phyloP scores from a whole-genome alignment of 2,329 filamentous ascomycete genomes.

The Knufia fluminis region DNA sequence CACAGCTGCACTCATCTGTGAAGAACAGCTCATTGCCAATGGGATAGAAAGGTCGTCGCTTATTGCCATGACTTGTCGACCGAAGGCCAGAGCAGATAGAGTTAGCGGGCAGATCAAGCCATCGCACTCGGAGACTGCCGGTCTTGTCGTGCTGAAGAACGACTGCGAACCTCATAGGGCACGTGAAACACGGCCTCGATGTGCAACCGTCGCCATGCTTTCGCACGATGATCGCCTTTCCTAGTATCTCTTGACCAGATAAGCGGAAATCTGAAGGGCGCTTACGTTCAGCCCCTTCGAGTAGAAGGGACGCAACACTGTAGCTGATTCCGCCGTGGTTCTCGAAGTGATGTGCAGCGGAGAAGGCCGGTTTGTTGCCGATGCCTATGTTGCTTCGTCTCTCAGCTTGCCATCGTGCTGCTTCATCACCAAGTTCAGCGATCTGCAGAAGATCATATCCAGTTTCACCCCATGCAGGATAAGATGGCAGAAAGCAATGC shows the following conservation, averaged over 20 bases:
- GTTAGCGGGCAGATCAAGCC: conserved; percentile 63
- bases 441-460: conserved; percentile 40
- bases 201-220: conserved; percentile 39
- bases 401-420: conserved; percentile 2
- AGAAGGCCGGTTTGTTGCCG: too few relatives aligned
- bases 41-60: conserved; percentile 45
- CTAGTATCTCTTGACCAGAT: neutral
- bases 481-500: conserved; percentile 44
- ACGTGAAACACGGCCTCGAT: conserved; percentile 31
- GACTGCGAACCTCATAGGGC: conserved; percentile 65
- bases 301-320: conserved; percentile 9
- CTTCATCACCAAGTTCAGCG: conserved; percentile 36
- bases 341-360: conserved; percentile 3
- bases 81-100: conserved; percentile 61
- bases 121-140: conserved; percentile 53
- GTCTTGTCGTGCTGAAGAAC: conserved; percentile 48
- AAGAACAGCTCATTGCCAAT: conserved; percentile 66
- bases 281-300: conserved; percentile 10
- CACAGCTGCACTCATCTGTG: conserved; percentile 66
- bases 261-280: neutral
- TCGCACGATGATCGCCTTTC: conserved; percentile 41
- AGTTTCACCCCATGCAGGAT: conserved; percentile 36
- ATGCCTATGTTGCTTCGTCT: neutral
- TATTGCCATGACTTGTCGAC: too few relatives aligned
- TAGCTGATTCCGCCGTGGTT: neutral